phyloP scores from a whole-genome alignment of 2,329 filamentous ascomycete species.

The Erysiphe pulchra region DNA sequence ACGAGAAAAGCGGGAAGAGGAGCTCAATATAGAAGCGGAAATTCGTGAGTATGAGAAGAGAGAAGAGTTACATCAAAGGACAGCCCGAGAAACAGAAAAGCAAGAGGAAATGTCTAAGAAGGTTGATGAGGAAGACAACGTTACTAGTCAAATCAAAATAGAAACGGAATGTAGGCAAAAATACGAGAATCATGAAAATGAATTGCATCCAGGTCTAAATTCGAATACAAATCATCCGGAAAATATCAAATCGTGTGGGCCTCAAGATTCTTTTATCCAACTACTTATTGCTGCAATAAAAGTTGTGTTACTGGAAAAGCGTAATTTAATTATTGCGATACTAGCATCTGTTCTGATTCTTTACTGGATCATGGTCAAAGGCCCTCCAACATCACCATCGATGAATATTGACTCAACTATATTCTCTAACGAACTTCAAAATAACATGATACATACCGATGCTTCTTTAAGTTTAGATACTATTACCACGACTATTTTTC shows the following conservation, averaged over 20 bases:
- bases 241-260: slow-evolving; percentile 1
- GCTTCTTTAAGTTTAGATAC: too few species aligned
- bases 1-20: slow-evolving; percentile 1
- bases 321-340: slow-evolving; percentile 30
- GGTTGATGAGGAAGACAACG: neutral
- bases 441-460: too few species aligned
- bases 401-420: too few species aligned
- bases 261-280: slow-evolving; percentile 23
- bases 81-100: slow-evolving; percentile 23
- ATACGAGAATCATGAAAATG: slow-evolving; percentile 24
- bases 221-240: neutral
- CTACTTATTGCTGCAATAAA: slow-evolving; percentile 26
- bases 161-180: slow-evolving; percentile 6
- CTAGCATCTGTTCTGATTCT: slow-evolving; percentile 19
- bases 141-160: neutral
- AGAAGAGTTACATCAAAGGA: slow-evolving; percentile 18
- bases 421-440: too few species aligned
- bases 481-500: too few species aligned
- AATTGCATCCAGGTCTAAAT: neutral
- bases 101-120: slow-evolving; percentile 15
- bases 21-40: slow-evolving; percentile 23
- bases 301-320: slow-evolving; percentile 29
- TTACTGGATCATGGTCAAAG: too few species aligned
- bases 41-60: slow-evolving; percentile 11
- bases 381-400: too few species aligned